These are phyloP conservation scores for Lepidium campestre DNA, from an alignment of 441 rosid species.

Conservation along the genomic window DNA sequence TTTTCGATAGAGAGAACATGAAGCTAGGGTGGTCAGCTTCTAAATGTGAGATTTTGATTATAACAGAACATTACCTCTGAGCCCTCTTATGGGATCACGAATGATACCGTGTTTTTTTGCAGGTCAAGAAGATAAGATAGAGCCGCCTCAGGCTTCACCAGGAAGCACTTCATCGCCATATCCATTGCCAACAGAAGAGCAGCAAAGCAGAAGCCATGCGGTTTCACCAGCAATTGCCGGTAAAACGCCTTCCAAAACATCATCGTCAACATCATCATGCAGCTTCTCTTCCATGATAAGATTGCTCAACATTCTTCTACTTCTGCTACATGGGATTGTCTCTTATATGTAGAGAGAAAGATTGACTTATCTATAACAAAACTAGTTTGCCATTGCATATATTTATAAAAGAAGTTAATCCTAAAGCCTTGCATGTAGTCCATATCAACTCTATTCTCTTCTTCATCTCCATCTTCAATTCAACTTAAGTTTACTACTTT, in stretches of 20 bases:
- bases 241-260: constrained; percentile 56
- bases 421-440: not conserved
- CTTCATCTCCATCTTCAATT: not conserved
- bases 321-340: not conserved
- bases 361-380: constrained; percentile 5
- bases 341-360: constrained; percentile 9
- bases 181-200: constrained; percentile 68
- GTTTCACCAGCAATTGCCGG: constrained; percentile 76
- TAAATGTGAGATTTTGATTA: constrained; percentile 48
- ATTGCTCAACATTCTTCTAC: constrained; percentile 6
- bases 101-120: not conserved
- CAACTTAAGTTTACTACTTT: not conserved
- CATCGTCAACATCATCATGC: constrained; percentile 28
- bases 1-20: constrained; percentile 75
- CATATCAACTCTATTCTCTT: not conserved
- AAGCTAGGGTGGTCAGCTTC: constrained; percentile 81
- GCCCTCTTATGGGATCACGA: not conserved
- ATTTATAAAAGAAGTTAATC: not conserved
- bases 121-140: constrained; percentile 54
- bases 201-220: constrained; percentile 47
- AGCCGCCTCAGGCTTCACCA: constrained; percentile 42
- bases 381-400: constrained; percentile 11
- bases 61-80: not conserved
- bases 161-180: constrained; percentile 33
- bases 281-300: not conserved